Percentiles rank a stretch among this genome's conserved stretches.
Evolutionary conservation across 2,329 filamentous ascomycete genomes (phyloP).

Genomic region (Mycosphaerelloides madeirae): DNA sequence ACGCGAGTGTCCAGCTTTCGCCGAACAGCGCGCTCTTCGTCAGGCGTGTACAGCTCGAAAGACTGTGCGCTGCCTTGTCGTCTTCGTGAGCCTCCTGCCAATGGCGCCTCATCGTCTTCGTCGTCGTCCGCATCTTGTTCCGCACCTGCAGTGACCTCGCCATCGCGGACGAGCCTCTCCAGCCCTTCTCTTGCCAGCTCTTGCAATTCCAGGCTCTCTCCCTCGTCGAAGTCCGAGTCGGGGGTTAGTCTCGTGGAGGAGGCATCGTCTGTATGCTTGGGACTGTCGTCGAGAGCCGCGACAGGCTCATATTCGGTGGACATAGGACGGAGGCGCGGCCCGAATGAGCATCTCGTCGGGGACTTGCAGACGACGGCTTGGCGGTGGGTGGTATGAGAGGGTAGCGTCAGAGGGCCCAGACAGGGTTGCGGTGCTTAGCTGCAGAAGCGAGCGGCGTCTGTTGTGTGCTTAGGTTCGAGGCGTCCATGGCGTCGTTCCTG

Average conservation of each 20-base stretch:
- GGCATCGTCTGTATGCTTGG: constrained; percentile 4
- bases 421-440: neutral
- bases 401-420: neutral
- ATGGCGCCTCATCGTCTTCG: constrained; percentile 19
- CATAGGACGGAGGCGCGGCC: neutral
- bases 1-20: constrained; percentile 72
- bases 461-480: too few species aligned
- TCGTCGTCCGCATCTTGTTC: constrained; percentile 17
- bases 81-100: constrained; percentile 19
- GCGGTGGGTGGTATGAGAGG: neutral
- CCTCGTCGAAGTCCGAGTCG: constrained; percentile 21
- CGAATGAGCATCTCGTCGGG: too few species aligned
- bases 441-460: too few species aligned
- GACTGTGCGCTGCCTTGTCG: constrained; percentile 33
- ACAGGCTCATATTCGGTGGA: constrained; percentile 1
- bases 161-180: neutral
- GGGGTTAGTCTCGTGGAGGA: constrained; percentile 18
- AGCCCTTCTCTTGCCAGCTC: constrained; percentile 9
- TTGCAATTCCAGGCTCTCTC: constrained; percentile 25
- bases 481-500: too few species aligned
- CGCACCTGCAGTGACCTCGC: neutral
- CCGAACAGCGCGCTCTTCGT: constrained; percentile 54
- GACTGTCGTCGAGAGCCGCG: neutral
- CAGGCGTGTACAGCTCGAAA: constrained; percentile 53
- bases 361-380: too few species aligned